phyloP scores from a whole-genome alignment of 108 stramenopile genomes.

The Aurantiochytrium sp. region DNA sequence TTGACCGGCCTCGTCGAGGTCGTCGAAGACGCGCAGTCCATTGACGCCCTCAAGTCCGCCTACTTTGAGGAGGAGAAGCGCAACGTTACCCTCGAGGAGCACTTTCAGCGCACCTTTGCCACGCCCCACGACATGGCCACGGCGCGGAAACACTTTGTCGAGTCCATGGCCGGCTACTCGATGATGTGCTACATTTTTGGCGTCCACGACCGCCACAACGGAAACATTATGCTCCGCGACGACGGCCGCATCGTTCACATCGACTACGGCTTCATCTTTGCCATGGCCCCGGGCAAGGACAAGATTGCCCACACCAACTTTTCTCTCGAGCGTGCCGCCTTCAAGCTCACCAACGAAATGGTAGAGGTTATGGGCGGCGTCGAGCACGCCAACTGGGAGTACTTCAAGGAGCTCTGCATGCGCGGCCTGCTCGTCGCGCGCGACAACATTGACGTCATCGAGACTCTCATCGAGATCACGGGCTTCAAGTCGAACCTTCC shows the following conservation, averaged over 20 bases:
- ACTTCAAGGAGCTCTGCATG: conserved; percentile 14
- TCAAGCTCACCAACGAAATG: conserved; percentile 95
- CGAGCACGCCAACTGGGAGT: background rate
- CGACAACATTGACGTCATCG: background rate
- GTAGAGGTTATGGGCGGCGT: conserved; percentile 59
- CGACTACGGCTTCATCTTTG: conserved; percentile 96
- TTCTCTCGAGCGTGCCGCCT: conserved; percentile 84
- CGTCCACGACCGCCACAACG: conserved; percentile 95
- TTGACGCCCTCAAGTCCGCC: conserved; percentile 88
- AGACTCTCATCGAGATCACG: background rate
- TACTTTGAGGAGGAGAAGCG: conserved; percentile 61
- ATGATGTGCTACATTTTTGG: conserved; percentile 87
- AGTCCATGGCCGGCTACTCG: conserved; percentile 84
- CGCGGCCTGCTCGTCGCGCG: background rate
- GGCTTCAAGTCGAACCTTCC: conserved; percentile 5
- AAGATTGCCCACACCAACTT: conserved; percentile 62
- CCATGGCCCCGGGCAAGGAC: conserved; percentile 78
- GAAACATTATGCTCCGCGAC: conserved; percentile 85
- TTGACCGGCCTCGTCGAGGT: conserved; percentile 85
- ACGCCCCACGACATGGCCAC: background rate
- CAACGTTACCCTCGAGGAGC: background rate
- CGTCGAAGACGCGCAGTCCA: conserved; percentile 78
- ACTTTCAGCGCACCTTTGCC: background rate
- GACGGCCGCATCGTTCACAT: conserved; percentile 94
- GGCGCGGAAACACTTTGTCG: conserved; percentile 47